Conservation (phyloP, 352 stramenopile species). For the Halophytophthora polymorphica region DNA sequence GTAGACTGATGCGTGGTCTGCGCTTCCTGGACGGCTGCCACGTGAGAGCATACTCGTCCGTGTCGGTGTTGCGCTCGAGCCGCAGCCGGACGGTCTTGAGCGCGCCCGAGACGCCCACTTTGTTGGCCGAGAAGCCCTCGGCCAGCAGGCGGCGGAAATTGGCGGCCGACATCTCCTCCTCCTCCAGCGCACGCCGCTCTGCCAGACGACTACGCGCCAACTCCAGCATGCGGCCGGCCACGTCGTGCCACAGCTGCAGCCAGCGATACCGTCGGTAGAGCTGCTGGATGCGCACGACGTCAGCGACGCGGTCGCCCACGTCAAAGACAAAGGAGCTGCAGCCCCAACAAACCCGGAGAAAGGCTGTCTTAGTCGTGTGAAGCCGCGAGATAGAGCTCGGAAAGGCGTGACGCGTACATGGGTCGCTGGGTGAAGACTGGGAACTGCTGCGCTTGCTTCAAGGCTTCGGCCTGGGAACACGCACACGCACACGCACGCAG, state of each 20-base stretch:
- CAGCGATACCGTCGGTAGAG: conserved; percentile 45
- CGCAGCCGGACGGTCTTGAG: conserved; percentile 66
- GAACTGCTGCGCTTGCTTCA: conserved; percentile 43
- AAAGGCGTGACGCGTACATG: conserved; percentile 16
- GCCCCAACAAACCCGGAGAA: too few relatives aligned
- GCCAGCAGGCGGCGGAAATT: conserved; percentile 54
- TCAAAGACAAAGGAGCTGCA: conserved; percentile 19
- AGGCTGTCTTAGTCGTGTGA: neutral
- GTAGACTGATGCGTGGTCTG: conserved; percentile 49
- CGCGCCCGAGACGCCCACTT: conserved; percentile 61
- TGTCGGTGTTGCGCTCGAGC: conserved; percentile 38
- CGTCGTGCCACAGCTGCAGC: conserved; percentile 39
- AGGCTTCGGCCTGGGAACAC: conserved; percentile 20
- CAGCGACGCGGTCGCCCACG: conserved; percentile 13
- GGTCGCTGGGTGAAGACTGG: conserved; percentile 26
- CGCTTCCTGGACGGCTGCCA: conserved; percentile 75
- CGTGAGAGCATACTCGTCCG: conserved; percentile 63
- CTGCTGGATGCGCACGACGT: conserved; percentile 23
- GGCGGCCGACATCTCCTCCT: conserved; percentile 42
- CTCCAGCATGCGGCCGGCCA: conserved; percentile 34
- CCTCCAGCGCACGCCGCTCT: conserved; percentile 14
- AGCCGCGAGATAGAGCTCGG: neutral
- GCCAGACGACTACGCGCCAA: conserved; percentile 34
- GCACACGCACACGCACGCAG: conserved; percentile 2
- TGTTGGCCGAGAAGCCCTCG: conserved; percentile 57